Base-by-base conservation (phyloP, 208 protist genomes). In the Acanthamoeba quina region DNA sequence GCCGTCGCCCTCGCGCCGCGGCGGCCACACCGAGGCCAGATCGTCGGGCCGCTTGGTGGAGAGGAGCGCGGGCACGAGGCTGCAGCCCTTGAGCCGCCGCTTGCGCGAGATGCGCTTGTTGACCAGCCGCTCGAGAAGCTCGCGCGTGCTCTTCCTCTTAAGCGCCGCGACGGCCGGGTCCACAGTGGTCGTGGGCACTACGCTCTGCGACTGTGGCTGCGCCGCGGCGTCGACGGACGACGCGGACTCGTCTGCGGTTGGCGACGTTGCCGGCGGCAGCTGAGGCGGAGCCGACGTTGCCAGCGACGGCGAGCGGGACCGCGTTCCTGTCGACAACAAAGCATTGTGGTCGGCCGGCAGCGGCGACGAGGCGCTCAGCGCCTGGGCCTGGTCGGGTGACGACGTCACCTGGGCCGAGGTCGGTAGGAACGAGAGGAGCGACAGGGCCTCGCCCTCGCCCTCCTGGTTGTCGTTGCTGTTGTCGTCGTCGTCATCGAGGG, bases 21-120 rank as follows among this genome's bases (percentile, higher is more conserved):
- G 49, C 41, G 54, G 58, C 49, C 49, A 89, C 31, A 89, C 21
- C 49, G 54, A 64, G 9, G 58, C 82, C 7, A 72, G 34, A 34
- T 90, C 47, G 44, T 70, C 62, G 47, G 54, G 83, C 56, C 24
- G 54, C 54, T 70, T 70, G 54, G 31, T 34, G 9, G 88, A 60
- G 26, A 93, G 88, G 44, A 93, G 66, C 29, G 88, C 62, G 19
- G 88, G 88, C 26, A 93, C 49, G 29, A 93, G 66, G 21, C 88
- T 93, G 70, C 29, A 93, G 34, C 88, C 88, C 49, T 54, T 80
- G 37, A 15, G 6, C 41, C 44, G 31, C 17, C 31, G 72, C 41
- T 26, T 13, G 72, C 72, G 72, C 21, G 72, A 49, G 72, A 80
- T 80, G 15, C 41, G 72, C 72, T 52, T 44, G 34, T 80, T 80